Conservation (phyloP, 441 rosid species). For the Capsella rubella region DNA sequence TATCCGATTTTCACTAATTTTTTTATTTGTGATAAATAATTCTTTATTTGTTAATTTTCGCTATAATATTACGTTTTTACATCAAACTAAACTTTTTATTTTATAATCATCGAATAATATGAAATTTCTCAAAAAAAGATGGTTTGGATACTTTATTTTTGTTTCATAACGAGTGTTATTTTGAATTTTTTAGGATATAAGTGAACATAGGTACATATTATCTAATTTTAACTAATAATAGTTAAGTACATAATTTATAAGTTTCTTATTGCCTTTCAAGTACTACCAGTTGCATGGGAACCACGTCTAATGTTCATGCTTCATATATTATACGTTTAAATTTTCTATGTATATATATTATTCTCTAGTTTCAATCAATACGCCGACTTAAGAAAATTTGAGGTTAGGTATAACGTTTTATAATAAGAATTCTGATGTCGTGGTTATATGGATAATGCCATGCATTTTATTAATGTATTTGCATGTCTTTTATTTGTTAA, state of each 20-base stretch:
- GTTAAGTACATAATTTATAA: constrained; percentile 2
- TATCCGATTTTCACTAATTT: too few species aligned
- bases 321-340: background rate
- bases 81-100: too few species aligned
- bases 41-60: too few species aligned
- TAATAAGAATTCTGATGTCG: constrained; percentile 23
- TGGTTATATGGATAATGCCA: constrained; percentile 35
- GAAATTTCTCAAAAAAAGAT: too few species aligned
- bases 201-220: too few species aligned
- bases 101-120: too few species aligned
- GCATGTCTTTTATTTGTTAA: constrained; percentile 23
- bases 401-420: constrained; percentile 30
- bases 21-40: too few species aligned
- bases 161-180: too few species aligned
- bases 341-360: background rate
- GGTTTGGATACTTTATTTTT: too few species aligned
- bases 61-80: too few species aligned
- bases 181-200: too few species aligned
- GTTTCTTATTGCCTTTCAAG: constrained; percentile 17
- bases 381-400: constrained; percentile 25
- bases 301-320: constrained; percentile 33
- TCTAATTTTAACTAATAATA: too few species aligned
- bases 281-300: constrained; percentile 26
- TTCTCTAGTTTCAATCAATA: background rate
- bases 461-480: constrained; percentile 32